phyloP scores from a whole-genome alignment of 805 yeast genomes.

The Komagataella phaffii region DNA sequence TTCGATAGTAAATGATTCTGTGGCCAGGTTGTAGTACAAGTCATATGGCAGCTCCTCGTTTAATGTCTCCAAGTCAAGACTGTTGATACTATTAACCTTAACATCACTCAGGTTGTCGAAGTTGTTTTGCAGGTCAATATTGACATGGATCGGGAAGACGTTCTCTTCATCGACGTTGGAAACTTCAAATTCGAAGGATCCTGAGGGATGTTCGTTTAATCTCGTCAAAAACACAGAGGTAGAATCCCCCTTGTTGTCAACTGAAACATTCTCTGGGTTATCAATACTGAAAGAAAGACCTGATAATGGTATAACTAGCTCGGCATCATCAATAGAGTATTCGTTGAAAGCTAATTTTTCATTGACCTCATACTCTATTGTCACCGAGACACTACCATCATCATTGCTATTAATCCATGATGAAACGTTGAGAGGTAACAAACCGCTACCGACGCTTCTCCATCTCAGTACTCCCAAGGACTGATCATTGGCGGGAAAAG shows the following conservation, averaged over 20 bases:
- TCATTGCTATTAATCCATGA: conserved; percentile 70
- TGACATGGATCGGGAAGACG: conserved; percentile 77
- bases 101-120: conserved; percentile 52
- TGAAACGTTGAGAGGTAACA: conserved; percentile 59
- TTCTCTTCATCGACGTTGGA: conserved; percentile 69
- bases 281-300: conserved; percentile 38
- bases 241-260: conserved; percentile 55
- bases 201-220: conserved; percentile 35
- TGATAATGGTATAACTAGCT: conserved; percentile 53
- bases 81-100: conserved; percentile 44
- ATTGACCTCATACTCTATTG: conserved; percentile 77
- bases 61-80: conserved; percentile 27
- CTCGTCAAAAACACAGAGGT: conserved; percentile 38
- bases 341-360: conserved; percentile 22
- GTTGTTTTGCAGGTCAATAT: conserved; percentile 37
- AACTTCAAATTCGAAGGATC: conserved; percentile 69
- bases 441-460: conserved; percentile 55
- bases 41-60: conserved; percentile 53
- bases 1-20: background rate
- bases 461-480: conserved; percentile 86
- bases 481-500: conserved; percentile 88
- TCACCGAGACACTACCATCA: conserved; percentile 52
- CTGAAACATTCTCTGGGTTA: conserved; percentile 39
- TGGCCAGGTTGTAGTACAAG: conserved; percentile 38
- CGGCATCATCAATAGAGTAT: conserved; percentile 37